Evolutionary conservation across 345 rosid genomes (phyloP).

Genomic region (Dimocarpus longan): DNA sequence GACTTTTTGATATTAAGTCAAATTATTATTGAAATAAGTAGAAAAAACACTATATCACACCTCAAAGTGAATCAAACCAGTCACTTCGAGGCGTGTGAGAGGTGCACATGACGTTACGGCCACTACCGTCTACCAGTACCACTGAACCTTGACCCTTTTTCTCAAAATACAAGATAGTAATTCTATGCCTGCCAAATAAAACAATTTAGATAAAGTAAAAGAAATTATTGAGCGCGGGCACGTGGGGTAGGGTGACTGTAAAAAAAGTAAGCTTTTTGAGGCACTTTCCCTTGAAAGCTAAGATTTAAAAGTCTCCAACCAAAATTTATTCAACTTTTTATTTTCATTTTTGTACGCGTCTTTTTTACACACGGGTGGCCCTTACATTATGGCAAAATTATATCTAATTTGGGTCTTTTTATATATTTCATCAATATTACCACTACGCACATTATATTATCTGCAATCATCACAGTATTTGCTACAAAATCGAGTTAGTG

Average conservation of each 20-base stretch:
- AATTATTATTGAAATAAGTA: too few species aligned
- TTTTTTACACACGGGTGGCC: conserved; percentile 12
- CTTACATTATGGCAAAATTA: conserved; percentile 14
- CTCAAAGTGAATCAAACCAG: too few species aligned
- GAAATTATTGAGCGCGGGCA: neutral
- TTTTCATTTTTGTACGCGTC: neutral
- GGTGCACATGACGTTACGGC: too few species aligned
- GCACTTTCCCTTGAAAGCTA: conserved; percentile 12
- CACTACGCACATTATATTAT: neutral
- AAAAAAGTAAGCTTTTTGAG: neutral
- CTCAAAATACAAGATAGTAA: too few species aligned
- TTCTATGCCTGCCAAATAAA: too few species aligned
- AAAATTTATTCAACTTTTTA: conserved; percentile 13
- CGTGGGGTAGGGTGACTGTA: neutral
- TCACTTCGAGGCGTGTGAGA: too few species aligned
- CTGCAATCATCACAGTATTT: neutral
- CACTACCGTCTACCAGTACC: too few species aligned
- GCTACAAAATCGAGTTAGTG: neutral
- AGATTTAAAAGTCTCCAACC: neutral
- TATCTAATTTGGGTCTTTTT: neutral
- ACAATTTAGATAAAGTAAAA: neutral
- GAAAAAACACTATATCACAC: too few species aligned
- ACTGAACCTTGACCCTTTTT: too few species aligned
- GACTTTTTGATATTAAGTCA: too few species aligned
- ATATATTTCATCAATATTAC: neutral